Base-by-base conservation (phyloP, 257 asterid species). In the Nicotiana tomentosiformis region DNA sequence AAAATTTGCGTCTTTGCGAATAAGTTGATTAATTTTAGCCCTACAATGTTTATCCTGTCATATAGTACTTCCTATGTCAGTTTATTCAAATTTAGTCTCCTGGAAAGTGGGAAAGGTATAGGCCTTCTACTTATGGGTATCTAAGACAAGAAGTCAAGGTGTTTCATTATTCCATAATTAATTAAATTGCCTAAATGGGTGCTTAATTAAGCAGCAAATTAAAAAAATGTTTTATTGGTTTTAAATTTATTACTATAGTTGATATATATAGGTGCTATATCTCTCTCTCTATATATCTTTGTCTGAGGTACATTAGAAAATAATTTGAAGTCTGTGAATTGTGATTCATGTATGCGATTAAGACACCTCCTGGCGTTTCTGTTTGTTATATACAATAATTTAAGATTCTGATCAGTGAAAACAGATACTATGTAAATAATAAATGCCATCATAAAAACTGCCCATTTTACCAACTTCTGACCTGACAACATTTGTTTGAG, bases 301-400 rank as follows among this genome's bases (percentile, higher is more conserved):
- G 80, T 76, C 80, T 76, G 80, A 76, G 64, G 64, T 76, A 76
- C 80, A 76, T 51, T 51, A 51, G 15, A 76, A 76, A 58, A 51
- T 39, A 76, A 76, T 76, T 76, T 76, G 80, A 76, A 76, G 80
- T 76, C 46, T 29, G 64, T 29, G 43, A 51, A 26, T 61, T 29
- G 64, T 29, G 43, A 51, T 51, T 61, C 62, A 57, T 76, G 10
- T 76, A 76, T 76, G 46, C 16, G 80, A 76, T 51, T 76, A 51
- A 76, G 80, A 76, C 80, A 29, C 64, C 57, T 76, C 46, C 65
- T 51, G 64, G 64, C 29, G 80, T 26, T 74, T 76, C 46, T 76
- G 15, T 76, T 76, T 76, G 80, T 76, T 76, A 76, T 16, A 51
- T 76, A 29, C 37, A 76, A 76, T 76, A 74, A 76, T 51, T 76